Conservation (phyloP, 2,329 filamentous ascomycete genomes). For the Gnomoniopsis smithogilvyi region DNA sequence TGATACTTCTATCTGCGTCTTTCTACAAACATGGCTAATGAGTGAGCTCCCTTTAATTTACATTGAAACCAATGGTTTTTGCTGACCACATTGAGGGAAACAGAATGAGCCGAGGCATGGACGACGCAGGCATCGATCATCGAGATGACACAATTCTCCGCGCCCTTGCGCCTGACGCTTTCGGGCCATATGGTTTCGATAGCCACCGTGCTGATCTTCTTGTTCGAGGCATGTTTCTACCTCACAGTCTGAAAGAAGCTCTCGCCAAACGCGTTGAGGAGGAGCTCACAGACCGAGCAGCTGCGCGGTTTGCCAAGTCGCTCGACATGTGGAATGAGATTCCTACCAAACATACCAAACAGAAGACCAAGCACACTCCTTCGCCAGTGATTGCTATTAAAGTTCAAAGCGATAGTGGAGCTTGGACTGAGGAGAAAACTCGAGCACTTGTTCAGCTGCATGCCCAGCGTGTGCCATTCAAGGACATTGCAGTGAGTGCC, state of each 20-base stretch:
- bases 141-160: background rate
- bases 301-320: background rate
- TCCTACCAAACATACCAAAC: background rate
- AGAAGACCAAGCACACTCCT: background rate
- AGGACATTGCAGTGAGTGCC: background rate
- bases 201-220: background rate
- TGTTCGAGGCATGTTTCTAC: background rate
- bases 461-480: background rate
- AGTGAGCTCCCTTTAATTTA: background rate
- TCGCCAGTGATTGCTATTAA: background rate
- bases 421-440: background rate
- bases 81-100: background rate
- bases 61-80: background rate
- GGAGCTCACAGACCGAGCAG: background rate
- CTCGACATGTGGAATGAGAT: background rate
- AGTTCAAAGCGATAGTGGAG: background rate
- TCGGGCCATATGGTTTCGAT: background rate
- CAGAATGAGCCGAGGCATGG: background rate
- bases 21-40: too few species aligned
- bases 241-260: background rate
- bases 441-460: background rate
- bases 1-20: too few species aligned
- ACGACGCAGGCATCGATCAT: background rate
- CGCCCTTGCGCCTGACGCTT: background rate
- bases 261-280: background rate